Conservation (phyloP, 176 grass and related monocot genomes). For the Eragrostis nindensis region DNA sequence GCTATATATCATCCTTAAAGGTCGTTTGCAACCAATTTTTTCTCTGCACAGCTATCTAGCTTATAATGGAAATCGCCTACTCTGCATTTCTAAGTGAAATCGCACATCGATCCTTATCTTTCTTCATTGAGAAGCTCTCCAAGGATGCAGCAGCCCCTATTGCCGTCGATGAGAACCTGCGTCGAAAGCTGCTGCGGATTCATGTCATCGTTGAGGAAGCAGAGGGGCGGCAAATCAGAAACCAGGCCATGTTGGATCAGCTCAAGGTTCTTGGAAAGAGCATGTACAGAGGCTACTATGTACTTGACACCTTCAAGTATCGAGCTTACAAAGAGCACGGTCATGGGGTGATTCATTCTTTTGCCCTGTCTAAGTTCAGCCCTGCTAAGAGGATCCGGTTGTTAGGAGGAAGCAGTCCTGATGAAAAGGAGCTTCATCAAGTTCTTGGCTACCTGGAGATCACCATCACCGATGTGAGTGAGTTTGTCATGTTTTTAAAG, state of each 20-base stretch:
- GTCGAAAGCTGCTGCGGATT: background rate
- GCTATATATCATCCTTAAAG: no score
- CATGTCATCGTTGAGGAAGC: background rate
- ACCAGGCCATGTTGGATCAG: constrained; percentile 12
- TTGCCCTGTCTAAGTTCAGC: constrained; percentile 14
- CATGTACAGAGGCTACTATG: constrained; percentile 21
- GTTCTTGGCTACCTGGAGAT: background rate
- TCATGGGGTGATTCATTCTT: background rate
- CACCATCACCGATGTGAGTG: background rate
- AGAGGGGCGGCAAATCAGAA: background rate
- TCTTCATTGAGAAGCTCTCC: background rate
- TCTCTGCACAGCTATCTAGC: background rate
- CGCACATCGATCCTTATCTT: background rate
- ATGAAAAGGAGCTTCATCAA: background rate
- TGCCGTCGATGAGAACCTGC: background rate
- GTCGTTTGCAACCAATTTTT: no score
- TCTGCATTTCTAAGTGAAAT: background rate
- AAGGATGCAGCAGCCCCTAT: background rate
- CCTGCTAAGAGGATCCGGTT: constrained; percentile 8
- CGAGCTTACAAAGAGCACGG: background rate
- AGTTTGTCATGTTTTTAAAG: background rate
- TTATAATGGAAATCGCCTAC: background rate
- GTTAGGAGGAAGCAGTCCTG: background rate
- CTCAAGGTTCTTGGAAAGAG: background rate
- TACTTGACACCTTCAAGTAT: background rate